Percentiles rank a stretch among this genome's conserved stretches.
These are phyloP conservation scores for Fragaria iinumae DNA, from an alignment of 306 rosid species.

Conservation along the genomic window DNA sequence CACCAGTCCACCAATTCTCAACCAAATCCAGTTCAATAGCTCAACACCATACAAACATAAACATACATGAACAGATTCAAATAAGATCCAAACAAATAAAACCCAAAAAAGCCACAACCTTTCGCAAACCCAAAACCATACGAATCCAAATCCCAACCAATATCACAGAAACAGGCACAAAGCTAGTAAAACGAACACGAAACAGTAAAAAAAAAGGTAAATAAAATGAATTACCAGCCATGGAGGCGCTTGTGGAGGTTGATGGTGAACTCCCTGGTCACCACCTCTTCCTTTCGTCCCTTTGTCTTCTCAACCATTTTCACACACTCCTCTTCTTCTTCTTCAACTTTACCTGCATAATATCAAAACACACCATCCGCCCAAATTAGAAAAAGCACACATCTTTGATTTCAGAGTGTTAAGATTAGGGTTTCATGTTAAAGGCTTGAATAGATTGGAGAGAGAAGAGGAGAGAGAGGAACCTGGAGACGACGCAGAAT, in stretches of 20 bases:
- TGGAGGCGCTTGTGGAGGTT: slow-evolving; percentile 92
- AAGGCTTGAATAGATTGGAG: background rate
- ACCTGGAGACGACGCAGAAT: too few relatives aligned
- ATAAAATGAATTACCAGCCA: slow-evolving; percentile 58
- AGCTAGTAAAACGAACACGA: background rate
- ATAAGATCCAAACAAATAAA: background rate
- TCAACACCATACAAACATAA: background rate
- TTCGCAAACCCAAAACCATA: background rate
- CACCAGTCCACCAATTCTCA: background rate
- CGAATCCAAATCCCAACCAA: background rate
- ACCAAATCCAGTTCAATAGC: background rate
- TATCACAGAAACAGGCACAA: background rate
- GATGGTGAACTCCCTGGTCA: slow-evolving; percentile 86
- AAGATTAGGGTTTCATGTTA: background rate
- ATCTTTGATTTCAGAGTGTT: background rate
- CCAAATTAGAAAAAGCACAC: background rate
- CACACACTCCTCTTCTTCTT: slow-evolving; percentile 33
- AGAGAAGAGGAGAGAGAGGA: background rate
- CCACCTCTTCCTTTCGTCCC: slow-evolving; percentile 93
- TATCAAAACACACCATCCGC: background rate
- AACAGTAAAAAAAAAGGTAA: background rate
- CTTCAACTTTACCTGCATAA: slow-evolving; percentile 42
- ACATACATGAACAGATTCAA: background rate
- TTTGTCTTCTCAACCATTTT: slow-evolving; percentile 80
- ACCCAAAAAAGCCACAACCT: background rate